Conservation (phyloP, 2,329 filamentous ascomycete genomes). For the Colletotrichum falcatum region DNA sequence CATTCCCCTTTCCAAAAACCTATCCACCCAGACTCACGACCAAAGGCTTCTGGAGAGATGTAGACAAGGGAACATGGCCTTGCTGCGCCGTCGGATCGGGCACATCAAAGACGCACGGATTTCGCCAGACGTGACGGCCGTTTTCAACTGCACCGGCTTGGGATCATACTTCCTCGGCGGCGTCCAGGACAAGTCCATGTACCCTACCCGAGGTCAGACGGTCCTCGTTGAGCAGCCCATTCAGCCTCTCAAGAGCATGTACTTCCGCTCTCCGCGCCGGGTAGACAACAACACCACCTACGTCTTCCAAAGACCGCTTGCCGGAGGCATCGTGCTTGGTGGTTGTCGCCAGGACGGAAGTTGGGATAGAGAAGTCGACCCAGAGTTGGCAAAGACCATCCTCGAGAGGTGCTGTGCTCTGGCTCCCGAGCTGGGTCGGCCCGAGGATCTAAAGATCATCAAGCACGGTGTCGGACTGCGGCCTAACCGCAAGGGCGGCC, state of each 20-base stretch:
- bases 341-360: conserved; percentile 49
- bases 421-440: conserved; percentile 49
- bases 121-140: conserved; percentile 66
- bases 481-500: conserved; percentile 46
- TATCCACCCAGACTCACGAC: not conserved
- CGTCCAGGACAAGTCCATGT: conserved; percentile 79
- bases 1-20: not conserved
- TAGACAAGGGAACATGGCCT: conserved; percentile 75
- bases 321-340: conserved; percentile 50
- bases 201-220: conserved; percentile 81
- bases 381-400: conserved; percentile 49
- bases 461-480: conserved; percentile 50
- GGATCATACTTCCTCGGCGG: conserved; percentile 81
- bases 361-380: conserved; percentile 48
- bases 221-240: conserved; percentile 54
- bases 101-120: conserved; percentile 77
- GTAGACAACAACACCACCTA: conserved; percentile 57
- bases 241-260: conserved; percentile 52
- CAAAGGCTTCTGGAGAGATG: conserved; percentile 78
- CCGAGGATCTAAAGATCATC: conserved; percentile 49
- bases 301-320: conserved; percentile 56
- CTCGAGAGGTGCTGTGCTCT: conserved; percentile 50
- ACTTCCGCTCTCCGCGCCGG: conserved; percentile 54
- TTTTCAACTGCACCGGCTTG: conserved; percentile 90
- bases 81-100: conserved; percentile 72